Evolutionary conservation across 2,329 filamentous ascomycete genomes (phyloP).

Genomic region (Incumbomyces delicatus): DNA sequence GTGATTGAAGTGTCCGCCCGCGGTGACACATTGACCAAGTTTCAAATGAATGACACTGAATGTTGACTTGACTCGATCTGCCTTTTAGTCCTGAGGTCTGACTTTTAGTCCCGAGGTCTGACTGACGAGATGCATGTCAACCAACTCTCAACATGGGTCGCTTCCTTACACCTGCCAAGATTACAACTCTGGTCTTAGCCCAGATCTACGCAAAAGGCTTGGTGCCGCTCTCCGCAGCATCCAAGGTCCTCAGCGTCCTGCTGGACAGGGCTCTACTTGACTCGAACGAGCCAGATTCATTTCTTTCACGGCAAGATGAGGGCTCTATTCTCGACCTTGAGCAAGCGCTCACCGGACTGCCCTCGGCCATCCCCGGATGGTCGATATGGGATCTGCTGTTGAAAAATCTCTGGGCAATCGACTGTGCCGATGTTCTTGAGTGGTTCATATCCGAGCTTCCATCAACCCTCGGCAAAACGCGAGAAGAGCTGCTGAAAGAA

Average conservation of each 20-base stretch:
- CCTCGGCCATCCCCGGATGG: conserved; percentile 56
- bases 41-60: too few species aligned
- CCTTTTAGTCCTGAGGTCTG: too few species aligned
- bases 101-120: too few species aligned
- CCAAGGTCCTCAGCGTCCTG: conserved; percentile 70
- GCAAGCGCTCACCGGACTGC: conserved; percentile 33
- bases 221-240: conserved; percentile 59
- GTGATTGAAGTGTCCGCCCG: too few species aligned
- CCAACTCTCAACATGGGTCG: conserved; percentile 51
- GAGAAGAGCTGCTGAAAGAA: conserved; percentile 50
- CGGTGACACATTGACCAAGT: too few species aligned
- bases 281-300: conserved; percentile 14
- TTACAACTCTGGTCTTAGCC: conserved; percentile 70
- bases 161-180: conserved; percentile 80
- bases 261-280: conserved; percentile 55
- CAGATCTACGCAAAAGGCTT: conserved; percentile 68
- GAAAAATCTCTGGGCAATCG: conserved; percentile 69
- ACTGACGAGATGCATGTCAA: neutral
- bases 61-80: too few species aligned
- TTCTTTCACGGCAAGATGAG: conserved; percentile 22
- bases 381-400: conserved; percentile 85
- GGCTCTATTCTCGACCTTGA: conserved; percentile 38
- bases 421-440: conserved; percentile 72
- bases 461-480: conserved; percentile 51
- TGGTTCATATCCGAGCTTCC: conserved; percentile 58